A percentile compares a stretch with the other conserved stretches of the same genome.
phyloP scores from a whole-genome alignment of 2,329 filamentous ascomycete species.

The Colletotrichum limetticola region DNA sequence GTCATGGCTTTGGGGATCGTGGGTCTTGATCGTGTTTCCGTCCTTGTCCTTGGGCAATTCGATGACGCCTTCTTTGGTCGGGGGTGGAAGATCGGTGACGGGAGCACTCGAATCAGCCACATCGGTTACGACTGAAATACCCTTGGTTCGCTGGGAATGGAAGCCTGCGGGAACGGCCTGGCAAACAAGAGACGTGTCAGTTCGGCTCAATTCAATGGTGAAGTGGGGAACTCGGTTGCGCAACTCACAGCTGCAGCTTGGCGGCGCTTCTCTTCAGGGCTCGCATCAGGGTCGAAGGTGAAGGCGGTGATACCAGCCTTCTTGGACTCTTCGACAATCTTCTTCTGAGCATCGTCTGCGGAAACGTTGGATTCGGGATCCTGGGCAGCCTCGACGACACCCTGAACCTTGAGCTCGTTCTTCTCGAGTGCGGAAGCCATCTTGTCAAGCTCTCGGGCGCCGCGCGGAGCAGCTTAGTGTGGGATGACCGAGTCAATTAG shows the following conservation, averaged over 20 bases:
- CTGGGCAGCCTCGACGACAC: constrained; percentile 79
- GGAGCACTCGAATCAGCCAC: constrained; percentile 72
- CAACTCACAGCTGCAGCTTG: constrained; percentile 79
- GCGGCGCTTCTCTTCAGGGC: constrained; percentile 83
- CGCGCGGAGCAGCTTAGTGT: constrained; percentile 26
- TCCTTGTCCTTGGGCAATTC: constrained; percentile 61
- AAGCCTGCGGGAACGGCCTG: constrained; percentile 74
- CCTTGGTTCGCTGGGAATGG: constrained; percentile 70
- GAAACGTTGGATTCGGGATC: constrained; percentile 76
- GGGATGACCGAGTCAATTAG: constrained; percentile 29
- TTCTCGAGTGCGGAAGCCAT: constrained; percentile 45
- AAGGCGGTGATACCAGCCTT: constrained; percentile 84
- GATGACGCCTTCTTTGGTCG: constrained; percentile 76
- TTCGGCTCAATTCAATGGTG: not conserved
- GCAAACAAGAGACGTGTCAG: constrained; percentile 26
- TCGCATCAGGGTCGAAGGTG: constrained; percentile 88
- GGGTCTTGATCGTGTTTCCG: constrained; percentile 60
- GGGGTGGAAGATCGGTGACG: constrained; percentile 81
- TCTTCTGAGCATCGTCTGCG: constrained; percentile 76
- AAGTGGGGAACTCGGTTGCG: not conserved
- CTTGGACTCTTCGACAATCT: constrained; percentile 80
- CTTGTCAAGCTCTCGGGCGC: constrained; percentile 26
- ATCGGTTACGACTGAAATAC: constrained; percentile 81
- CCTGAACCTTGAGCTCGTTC: constrained; percentile 83
- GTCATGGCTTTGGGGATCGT: constrained; percentile 65